Evolutionary conservation across 2,329 filamentous ascomycete species (phyloP), one percentile per base, ranked within the genome.

Genomic region (Pseudomassariella vexata): DNA sequence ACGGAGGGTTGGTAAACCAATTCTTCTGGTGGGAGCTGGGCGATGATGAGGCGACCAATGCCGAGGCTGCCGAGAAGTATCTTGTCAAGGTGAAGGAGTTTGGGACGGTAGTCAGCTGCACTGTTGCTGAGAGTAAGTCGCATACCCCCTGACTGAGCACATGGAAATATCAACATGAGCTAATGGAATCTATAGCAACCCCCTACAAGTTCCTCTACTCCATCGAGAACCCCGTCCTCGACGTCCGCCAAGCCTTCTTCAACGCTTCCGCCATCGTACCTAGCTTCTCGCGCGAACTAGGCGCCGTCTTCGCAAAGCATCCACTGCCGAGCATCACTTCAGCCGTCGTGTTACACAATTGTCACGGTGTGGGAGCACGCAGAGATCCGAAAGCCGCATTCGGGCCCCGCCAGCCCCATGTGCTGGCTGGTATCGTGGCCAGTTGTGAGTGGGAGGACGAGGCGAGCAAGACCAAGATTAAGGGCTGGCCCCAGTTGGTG

Each of bases 11-110:
- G 4, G 24, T 36, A 14, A 36, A 28, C 17, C 28, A 32, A 15
- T 36, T 32, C 29, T 36, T 36, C 24, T 36, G 34, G 34, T 36
- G 29, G 28, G 18, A 32, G 15, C 18, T 36, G 22, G 22, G 28
- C 12, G 30, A 26, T 6, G 32, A 34, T n/a, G 32, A 10, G 10
- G 22, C 5, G 10, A 3, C 22, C 22, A 12, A 4, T 4, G 22
- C 22, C 22, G 27, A 29, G 15, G 17, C 9, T 12, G 27, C 11
- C 17, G 27, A 18, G 24, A 24, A 25, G n/a, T 24, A 32, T n/a
- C 24, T 32, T 5, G 28, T 25, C 11, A 15, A 28, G 8, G 34
- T 29, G 11, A 24, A 32, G 24, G 11, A 24, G 9, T 36, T 22
- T 25, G 34, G 34, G 4, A 36, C 34, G 3, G 28, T 36, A 5